Evolutionary conservation across 2,329 filamentous ascomycete species (phyloP), one percentile per base, ranked within the genome.

Genomic region (Fusarium nelsonii): DNA sequence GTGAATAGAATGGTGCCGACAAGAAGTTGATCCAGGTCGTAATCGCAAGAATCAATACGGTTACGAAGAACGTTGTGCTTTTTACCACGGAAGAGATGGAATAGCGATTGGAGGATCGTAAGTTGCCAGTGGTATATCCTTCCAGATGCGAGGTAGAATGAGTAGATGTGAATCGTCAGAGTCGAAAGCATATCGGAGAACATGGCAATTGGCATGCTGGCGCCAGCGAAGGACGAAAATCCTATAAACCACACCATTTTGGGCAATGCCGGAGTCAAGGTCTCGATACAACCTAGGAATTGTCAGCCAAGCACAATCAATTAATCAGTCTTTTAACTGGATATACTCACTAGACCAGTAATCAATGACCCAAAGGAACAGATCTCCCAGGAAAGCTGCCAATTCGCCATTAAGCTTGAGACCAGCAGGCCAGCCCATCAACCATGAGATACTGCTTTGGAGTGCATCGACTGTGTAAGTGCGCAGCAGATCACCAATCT

Each of bases 61-160:
- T 97, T 97, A 65, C 97, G 92, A 23, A 99, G 87, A 16, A 99
- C 91, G 73, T 99, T 99, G 77, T 97, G 92, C 80, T 99, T 99
- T 83, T 97, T 98, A 61, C 96, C 97, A 33, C 95, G 92, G 78
- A 99, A 99, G 11, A 99, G 89, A 78, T 99, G 97, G 80, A 99
- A 99, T n/a, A 99, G 89, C 12, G 95, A 98, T 70, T 95, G 91
- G 69, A 99, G 91, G 67, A 99, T 98, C 5, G 92, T 97, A 65
- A 99, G 89, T 80, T 99, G 96, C 96, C 96, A 99, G 81, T 98
- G 94, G 80, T 95, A 99, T 75, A 99, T 98, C 52, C 96, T 91
- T 4, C 96, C 96, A 10, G 94, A 97, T 16, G 97, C 95, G 59
- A 98, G 91, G 79, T 99, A 99, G 79, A 99, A 99, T 2, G 92